Base-by-base conservation (phyloP, 2,329 filamentous ascomycete species). In the Microsporum audouinii region DNA sequence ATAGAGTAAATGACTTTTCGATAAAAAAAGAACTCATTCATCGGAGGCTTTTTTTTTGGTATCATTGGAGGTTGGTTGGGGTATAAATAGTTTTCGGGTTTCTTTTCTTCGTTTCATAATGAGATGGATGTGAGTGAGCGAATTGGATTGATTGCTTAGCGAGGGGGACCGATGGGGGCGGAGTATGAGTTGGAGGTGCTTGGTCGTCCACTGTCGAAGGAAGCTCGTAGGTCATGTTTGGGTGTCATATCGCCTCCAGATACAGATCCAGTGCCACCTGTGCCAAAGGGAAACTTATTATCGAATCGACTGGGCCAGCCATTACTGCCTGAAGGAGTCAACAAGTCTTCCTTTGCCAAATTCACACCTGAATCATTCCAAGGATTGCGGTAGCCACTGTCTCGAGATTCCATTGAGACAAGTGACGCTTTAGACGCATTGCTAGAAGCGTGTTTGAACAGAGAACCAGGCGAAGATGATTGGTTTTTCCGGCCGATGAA, bases 361-460 rank as follows among this genome's bases (percentile, higher is more conserved):
- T 96, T 96, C 71, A 96, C 91, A 69, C 91, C 92, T 71, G 90
- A 95, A 74, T 97, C 92, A 73, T 96, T 96, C 92, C 92, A 97
- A 64, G 91, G 91, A 77, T 96, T 96, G 75, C 91, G 88, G 75
- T 96, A 95, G 67, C 90, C 90, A 78, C 91, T 96, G 72, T 92
- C 88, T 39, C 91, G 91, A 57, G 91, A 96, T 76, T 97, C 92
- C 74, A 96, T 91, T 65, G 91, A 96, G 68, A 95, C 91, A 67
- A 97, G 85, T 38, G 92, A 96, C 57, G 92, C 94, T 78, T 95
- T 96, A 66, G 92, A 96, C 60, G 89, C 88, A 69, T 92, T 92
- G 78, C 80, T 88, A 29, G 88, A 91, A 63, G 91, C 91, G 67
- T 88, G 87, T 78, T 95, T 96, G 82, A 96, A 96, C 72, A 97